Percentiles rank a stretch among this genome's conserved stretches.
These are phyloP conservation scores for Apiotrichum domesticum DNA, from an alignment of 1,284 basidiomycete genomes.

Conservation along the genomic window DNA sequence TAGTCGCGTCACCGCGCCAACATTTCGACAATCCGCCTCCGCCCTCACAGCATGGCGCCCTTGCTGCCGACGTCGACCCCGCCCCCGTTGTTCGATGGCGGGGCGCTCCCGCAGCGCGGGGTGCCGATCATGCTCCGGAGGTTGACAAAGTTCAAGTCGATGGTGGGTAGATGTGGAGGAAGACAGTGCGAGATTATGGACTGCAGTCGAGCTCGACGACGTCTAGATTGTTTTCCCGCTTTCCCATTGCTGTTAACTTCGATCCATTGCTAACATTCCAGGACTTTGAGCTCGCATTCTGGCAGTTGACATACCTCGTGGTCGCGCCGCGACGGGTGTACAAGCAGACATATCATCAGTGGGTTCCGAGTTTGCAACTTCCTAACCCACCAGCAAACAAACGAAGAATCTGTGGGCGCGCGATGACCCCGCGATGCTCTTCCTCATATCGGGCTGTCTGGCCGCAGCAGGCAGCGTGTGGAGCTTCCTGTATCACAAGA, in stretches of 20 bases:
- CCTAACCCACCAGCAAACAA: conserved; percentile 52
- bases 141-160: conserved; percentile 72
- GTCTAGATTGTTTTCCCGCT: too few relatives aligned
- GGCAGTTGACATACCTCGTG: conserved; percentile 87
- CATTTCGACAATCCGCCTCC: conserved; percentile 23
- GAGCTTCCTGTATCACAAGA: conserved; percentile 73
- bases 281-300: conserved; percentile 92
- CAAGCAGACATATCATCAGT: conserved; percentile 45
- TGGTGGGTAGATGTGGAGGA: conserved; percentile 54
- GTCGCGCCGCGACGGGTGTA: conserved; percentile 84
- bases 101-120: conserved; percentile 9
- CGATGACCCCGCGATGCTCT: conserved; percentile 87
- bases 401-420: conserved; percentile 98
- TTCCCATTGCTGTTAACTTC: too few relatives aligned
- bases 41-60: conserved; percentile 19
- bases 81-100: conserved; percentile 5
- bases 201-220: too few relatives aligned
- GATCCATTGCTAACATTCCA: conserved; percentile 37
- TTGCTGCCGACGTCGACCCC: conserved; percentile 11
- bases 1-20: conserved; percentile 4
- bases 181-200: too few relatives aligned
- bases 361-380: conserved; percentile 7
- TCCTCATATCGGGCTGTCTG: conserved; percentile 66
- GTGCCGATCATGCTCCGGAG: conserved; percentile 71
- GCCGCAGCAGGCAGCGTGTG: conserved; percentile 71